Conservation (phyloP, 2,329 filamentous ascomycete species). For the Aspergillus phoenicis region DNA sequence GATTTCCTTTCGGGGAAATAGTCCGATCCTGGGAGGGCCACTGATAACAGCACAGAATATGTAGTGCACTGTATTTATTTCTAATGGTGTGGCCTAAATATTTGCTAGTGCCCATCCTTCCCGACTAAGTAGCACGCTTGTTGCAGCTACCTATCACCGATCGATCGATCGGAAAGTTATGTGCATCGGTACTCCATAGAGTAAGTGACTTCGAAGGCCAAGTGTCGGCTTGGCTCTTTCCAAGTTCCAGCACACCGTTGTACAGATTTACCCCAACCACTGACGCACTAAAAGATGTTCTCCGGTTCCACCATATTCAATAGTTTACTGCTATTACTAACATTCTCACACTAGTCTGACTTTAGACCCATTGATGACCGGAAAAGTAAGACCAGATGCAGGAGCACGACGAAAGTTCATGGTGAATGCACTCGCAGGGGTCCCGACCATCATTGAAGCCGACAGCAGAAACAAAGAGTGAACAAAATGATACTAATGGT, state of each 20-base stretch:
- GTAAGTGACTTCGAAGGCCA: slow-evolving; percentile 3
- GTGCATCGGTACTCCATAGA: slow-evolving; percentile 3
- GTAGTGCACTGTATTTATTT: too few species aligned
- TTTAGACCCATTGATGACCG: background rate
- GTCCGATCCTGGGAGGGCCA: slow-evolving; percentile 9
- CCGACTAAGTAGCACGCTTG: background rate
- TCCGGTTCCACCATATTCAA: slow-evolving; percentile 10
- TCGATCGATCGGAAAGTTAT: slow-evolving; percentile 17
- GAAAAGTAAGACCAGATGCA: background rate
- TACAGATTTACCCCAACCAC: slow-evolving; percentile 1
- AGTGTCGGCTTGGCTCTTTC: slow-evolving; percentile 3
- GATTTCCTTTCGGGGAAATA: slow-evolving; percentile 15
- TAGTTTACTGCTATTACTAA: slow-evolving; percentile 6
- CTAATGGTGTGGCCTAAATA: background rate
- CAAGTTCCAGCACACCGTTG: slow-evolving; percentile 7
- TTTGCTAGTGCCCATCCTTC: background rate
- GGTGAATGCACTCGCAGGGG: too few species aligned
- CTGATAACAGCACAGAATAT: background rate
- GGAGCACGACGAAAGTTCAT: too few species aligned
- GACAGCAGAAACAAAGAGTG: too few species aligned
- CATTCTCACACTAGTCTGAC: background rate
- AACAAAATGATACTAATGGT: too few species aligned
- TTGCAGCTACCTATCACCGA: slow-evolving; percentile 7
- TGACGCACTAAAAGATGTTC: background rate
- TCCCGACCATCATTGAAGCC: too few species aligned